Conservation (phyloP, 2,329 filamentous ascomycete species). For the Cercospora canescens region DNA sequence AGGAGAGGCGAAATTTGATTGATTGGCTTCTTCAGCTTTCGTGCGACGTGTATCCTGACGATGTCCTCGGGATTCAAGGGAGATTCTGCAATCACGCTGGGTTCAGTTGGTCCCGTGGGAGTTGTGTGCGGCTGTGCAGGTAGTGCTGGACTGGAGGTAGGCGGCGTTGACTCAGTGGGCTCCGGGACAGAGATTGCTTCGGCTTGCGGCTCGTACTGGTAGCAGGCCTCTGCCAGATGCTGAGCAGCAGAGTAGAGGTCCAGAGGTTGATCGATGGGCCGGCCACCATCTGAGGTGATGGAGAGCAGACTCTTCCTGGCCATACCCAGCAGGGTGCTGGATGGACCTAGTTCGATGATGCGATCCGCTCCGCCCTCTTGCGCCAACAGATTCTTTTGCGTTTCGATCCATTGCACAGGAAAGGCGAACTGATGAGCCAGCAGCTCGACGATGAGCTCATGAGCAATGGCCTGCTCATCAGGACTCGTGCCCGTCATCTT, state of each 20-base stretch:
- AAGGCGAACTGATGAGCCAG: constrained; percentile 99
- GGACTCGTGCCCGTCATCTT: constrained; percentile 70
- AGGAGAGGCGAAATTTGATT: constrained; percentile 89
- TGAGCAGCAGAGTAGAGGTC: not conserved
- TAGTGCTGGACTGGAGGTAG: not conserved
- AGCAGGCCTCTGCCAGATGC: not conserved
- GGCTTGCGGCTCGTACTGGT: not conserved
- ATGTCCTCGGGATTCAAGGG: constrained; percentile 89
- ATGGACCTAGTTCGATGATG: constrained; percentile 95
- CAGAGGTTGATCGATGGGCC: not conserved
- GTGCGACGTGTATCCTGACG: constrained; percentile 83
- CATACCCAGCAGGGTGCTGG: constrained; percentile 96
- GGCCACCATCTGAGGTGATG: not conserved
- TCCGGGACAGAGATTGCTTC: not conserved
- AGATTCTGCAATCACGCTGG: constrained; percentile 77
- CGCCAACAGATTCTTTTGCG: constrained; percentile 97
- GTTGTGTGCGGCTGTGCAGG: not conserved
- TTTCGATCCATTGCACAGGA: constrained; percentile 99
- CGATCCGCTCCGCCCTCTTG: constrained; percentile 87
- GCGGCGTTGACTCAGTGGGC: not conserved
- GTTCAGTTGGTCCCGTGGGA: not conserved
- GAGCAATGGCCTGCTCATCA: constrained; percentile 98
- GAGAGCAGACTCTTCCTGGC: constrained; percentile 79
- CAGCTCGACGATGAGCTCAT: constrained; percentile 97
- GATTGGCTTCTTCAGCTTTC: constrained; percentile 95